phyloP scores from a whole-genome alignment of 805 yeast species.

The Wickerhamiella australiensis region DNA sequence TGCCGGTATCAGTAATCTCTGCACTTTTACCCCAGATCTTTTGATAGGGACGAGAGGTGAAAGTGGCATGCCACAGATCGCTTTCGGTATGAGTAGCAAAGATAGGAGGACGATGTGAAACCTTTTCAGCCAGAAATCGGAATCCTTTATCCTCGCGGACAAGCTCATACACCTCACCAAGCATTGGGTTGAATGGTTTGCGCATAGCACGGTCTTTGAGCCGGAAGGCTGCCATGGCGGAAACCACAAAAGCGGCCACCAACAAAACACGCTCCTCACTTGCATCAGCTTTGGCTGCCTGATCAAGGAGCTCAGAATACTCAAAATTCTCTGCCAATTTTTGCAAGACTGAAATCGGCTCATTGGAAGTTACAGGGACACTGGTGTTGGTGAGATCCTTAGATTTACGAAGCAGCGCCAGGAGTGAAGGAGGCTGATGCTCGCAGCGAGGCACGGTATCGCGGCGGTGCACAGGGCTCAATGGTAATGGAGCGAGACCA shows the following conservation, averaged over 20 bases:
- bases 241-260: conserved; percentile 73
- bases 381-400: conserved; percentile 69
- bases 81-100: conserved; percentile 74
- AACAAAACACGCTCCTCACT: conserved; percentile 46
- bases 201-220: conserved; percentile 63
- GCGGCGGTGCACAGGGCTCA: conserved; percentile 38
- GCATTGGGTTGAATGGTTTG: conserved; percentile 87
- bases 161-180: conserved; percentile 87
- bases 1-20: conserved; percentile 70
- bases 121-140: conserved; percentile 72
- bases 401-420: conserved; percentile 71
- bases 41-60: conserved; percentile 43
- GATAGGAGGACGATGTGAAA: conserved; percentile 74
- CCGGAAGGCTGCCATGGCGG: conserved; percentile 57
- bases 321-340: conserved; percentile 70
- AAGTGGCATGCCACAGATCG: conserved; percentile 43
- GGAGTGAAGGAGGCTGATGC: conserved; percentile 67
- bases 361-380: conserved; percentile 91
- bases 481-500: conserved; percentile 56
- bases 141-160: conserved; percentile 74
- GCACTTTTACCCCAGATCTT: conserved; percentile 93
- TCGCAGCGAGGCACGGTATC: conserved; percentile 42
- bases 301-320: conserved; percentile 55
- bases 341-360: conserved; percentile 76
- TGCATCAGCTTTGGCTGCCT: conserved; percentile 37